Evolutionary conservation across 1,284 basidiomycete species (phyloP).

Genomic region (Ganoderma sinense): DNA sequence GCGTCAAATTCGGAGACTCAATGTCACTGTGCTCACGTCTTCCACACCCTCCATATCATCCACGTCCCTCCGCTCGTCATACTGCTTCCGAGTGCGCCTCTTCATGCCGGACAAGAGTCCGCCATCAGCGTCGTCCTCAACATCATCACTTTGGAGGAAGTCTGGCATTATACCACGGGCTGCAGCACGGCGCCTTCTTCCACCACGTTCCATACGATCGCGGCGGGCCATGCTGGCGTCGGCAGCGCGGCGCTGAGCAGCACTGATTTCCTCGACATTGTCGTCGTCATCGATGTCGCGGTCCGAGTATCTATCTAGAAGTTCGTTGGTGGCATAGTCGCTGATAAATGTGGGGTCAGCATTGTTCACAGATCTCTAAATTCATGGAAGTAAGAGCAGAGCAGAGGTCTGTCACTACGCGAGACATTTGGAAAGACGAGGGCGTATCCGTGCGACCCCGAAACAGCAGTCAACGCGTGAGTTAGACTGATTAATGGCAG

Average conservation of each 20-base stretch:
- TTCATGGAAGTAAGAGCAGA: not conserved
- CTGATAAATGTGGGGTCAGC: constrained; percentile 49
- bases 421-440: not conserved
- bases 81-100: constrained; percentile 81
- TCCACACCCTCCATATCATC: constrained; percentile 89
- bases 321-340: constrained; percentile 87
- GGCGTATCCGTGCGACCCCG: no score
- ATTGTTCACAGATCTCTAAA: not conserved
- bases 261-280: constrained; percentile 77
- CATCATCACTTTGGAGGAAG: constrained; percentile 81
- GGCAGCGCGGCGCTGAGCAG: constrained; percentile 81
- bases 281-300: constrained; percentile 89
- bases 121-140: constrained; percentile 42
- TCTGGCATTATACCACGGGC: constrained; percentile 82
- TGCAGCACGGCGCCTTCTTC: constrained; percentile 75
- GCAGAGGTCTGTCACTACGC: not conserved
- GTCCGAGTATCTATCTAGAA: constrained; percentile 90
- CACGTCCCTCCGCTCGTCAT: constrained; percentile 86
- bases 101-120: constrained; percentile 75
- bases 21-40: constrained; percentile 60
- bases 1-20: not conserved
- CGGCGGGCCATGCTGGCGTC: constrained; percentile 91
- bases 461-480: not conserved
- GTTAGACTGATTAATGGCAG: not conserved
- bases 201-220: constrained; percentile 79